Base-by-base conservation (phyloP, 2,329 filamentous ascomycete species). In the Cordyceps militaris region DNA sequence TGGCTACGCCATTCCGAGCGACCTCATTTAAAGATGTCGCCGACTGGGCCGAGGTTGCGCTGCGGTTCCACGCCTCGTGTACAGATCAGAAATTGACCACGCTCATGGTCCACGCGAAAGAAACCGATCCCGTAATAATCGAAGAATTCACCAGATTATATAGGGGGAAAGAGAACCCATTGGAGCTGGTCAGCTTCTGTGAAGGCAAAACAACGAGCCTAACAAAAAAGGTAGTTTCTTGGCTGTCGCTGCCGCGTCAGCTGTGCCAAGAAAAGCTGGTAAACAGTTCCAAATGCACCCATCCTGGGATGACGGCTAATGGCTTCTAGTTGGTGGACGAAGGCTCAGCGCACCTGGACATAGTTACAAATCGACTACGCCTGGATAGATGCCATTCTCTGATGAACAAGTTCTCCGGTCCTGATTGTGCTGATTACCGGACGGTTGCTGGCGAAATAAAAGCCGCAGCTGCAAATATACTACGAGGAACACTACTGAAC, bases 321-420 rank as follows among this genome's bases (percentile, higher is more conserved):
- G n/a, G 3, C 14, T 58, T 30, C 48, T 40, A 69, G 66, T 52
- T 69, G 36, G 64, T 69, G 19, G 58, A 64, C 42, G 42, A 40
- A 3, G 44, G 30, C 32, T 69, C 65, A 0, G 66, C 63, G 13
- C 63, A 59, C 26, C 60, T 69, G 6, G 46, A 68, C 16, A 65
- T 66, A 1, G 62, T 68, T 14, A 16, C 7, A n/a, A 6, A 65
- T 7, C 65, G 65, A 14, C 3, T 67, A 42, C 50, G 59, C n/a
- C 62, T 69, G 9, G 48, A 64, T 50, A 63, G 64, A 52, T 2
- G 43, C 14, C 66, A 69, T 47, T 42, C 42, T 24, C 44, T 62
- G 30, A 67, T 67, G 60, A 69, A 70, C 23, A 70, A 69, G 34
- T 70, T 69, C 50, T 2, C 10, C 4, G 44, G 59, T 32, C 54